Conservation (phyloP, 176 grass and related monocot genomes). For the Juncus effusus region DNA sequence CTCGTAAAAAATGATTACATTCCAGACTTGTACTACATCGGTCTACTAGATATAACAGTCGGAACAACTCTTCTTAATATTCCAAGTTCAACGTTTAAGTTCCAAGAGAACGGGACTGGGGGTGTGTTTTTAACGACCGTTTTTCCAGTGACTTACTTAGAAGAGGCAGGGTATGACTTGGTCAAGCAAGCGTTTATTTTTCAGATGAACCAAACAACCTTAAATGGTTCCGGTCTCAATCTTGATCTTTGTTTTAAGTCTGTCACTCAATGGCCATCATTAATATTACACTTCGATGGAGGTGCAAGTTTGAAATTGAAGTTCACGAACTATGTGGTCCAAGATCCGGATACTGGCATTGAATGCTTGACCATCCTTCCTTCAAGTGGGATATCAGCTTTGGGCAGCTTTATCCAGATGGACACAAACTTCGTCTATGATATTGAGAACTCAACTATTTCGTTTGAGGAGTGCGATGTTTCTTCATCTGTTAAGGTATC, state of each 20-base stretch:
- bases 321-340: conserved; percentile 18
- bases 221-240: neutral
- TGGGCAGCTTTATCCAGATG: conserved; percentile 28
- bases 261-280: neutral
- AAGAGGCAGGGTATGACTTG: conserved; percentile 12
- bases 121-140: conserved; percentile 24
- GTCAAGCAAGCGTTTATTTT: neutral
- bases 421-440: conserved; percentile 29
- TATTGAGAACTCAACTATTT: neutral
- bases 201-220: neutral
- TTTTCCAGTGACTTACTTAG: conserved; percentile 18
- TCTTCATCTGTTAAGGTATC: too few relatives aligned
- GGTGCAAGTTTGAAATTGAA: conserved; percentile 9
- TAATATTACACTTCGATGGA: neutral
- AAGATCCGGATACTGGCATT: neutral
- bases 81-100: neutral
- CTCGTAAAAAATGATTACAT: neutral
- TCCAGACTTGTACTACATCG: conserved; percentile 1
- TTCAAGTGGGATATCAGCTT: neutral
- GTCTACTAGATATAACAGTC: conserved; percentile 10
- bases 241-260: conserved; percentile 16
- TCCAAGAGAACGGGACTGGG: conserved; percentile 16
- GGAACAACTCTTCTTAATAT: neutral
- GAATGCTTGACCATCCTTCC: conserved; percentile 28
- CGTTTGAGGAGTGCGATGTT: too few relatives aligned